Conservation (phyloP, 176 grass and related monocot genomes). For the Oryza brachyantha region DNA sequence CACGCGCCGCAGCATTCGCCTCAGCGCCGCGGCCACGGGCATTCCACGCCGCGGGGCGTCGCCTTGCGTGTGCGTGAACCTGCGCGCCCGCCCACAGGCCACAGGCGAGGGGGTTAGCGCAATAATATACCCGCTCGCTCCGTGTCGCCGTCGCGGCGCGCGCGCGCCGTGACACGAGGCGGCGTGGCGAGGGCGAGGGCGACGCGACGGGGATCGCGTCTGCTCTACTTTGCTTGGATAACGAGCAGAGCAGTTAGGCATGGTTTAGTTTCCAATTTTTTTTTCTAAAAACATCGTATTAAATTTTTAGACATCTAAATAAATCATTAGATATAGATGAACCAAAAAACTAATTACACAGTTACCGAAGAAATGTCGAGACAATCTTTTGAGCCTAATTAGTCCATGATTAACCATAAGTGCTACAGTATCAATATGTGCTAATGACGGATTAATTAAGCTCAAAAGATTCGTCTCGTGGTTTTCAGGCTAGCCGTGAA, state of each 20-base stretch:
- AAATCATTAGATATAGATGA: too few relatives aligned
- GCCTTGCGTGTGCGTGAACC: not conserved
- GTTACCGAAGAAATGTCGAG: too few relatives aligned
- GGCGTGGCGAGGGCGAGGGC: constrained; percentile 21
- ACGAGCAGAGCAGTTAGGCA: not conserved
- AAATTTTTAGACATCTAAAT: too few relatives aligned
- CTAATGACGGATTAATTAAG: too few relatives aligned
- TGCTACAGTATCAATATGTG: too few relatives aligned
- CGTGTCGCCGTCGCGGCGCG: not conserved
- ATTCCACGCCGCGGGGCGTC: not conserved
- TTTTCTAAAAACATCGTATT: too few relatives aligned
- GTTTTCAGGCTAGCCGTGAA: too few relatives aligned
- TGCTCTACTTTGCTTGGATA: not conserved
- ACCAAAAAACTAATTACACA: too few relatives aligned
- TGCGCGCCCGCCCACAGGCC: not conserved
- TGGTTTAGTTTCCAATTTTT: too few relatives aligned
- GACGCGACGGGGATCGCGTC: not conserved
- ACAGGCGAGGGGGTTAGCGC: not conserved
- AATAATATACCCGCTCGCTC: constrained; percentile 21
- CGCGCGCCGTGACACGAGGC: not conserved
- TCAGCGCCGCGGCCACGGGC: constrained; percentile 1
- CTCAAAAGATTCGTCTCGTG: too few relatives aligned
- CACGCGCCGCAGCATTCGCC: constrained; percentile 42
- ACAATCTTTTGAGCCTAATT: too few relatives aligned
- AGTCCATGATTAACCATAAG: too few relatives aligned